phyloP scores from a whole-genome alignment of 2,329 filamentous ascomycete genomes.

The Chrysosphaeria jannelii region DNA sequence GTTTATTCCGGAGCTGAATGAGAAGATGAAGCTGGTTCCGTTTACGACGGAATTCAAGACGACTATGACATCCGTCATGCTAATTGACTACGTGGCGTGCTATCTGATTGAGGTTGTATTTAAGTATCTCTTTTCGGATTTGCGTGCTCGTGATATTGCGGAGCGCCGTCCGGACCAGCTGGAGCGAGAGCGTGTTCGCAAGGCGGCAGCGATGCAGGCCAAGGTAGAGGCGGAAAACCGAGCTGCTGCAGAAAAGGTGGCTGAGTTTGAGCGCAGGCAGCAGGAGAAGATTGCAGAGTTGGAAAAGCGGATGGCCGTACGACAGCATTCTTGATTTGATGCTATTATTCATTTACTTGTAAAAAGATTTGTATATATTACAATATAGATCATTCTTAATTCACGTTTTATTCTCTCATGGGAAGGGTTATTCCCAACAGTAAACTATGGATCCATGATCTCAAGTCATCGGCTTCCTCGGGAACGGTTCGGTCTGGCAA shows the following conservation, averaged over 20 bases:
- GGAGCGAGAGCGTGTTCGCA: conserved; percentile 39
- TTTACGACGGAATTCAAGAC: conserved; percentile 73
- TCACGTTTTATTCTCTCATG: too few relatives aligned
- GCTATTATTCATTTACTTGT: too few relatives aligned
- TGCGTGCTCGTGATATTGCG: conserved; percentile 79
- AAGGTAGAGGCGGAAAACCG: conserved; percentile 21
- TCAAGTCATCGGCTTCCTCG: conserved; percentile 18
- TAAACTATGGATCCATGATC: conserved; percentile 15
- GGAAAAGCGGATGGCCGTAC: conserved; percentile 1
- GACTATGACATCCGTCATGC: conserved; percentile 60
- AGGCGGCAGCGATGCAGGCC: conserved; percentile 21
- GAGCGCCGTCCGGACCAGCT: conserved; percentile 64
- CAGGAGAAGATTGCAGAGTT: conserved; percentile 12
- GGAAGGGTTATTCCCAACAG: too few relatives aligned
- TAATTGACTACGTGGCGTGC: conserved; percentile 63
- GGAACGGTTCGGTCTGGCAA: conserved; percentile 19
- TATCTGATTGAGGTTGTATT: conserved; percentile 65
- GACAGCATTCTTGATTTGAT: too few relatives aligned
- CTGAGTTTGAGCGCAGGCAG: conserved; percentile 26
- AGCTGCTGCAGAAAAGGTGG: conserved; percentile 21
- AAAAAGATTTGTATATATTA: too few relatives aligned
- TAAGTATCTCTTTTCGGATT: conserved; percentile 71
- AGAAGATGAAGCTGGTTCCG: conserved; percentile 71
- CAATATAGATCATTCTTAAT: too few relatives aligned
- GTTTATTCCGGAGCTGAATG: conserved; percentile 82